Conservation (phyloP, 345 rosid species). For the Eucalyptus curtisii region DNA sequence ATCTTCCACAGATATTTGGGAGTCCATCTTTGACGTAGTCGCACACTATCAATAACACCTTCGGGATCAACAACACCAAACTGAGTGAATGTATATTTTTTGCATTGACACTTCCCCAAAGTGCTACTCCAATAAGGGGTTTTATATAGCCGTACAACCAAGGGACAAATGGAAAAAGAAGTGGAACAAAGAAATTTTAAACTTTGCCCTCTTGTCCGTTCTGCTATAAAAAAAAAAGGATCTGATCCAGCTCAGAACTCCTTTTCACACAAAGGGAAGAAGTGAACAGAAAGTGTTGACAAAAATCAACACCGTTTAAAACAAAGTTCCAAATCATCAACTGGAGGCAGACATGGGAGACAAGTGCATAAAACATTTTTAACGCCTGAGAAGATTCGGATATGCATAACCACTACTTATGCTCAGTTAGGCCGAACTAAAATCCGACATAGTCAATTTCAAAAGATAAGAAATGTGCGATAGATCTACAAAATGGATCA, state of each 20-base stretch:
- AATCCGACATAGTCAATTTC: not conserved
- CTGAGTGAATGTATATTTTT: not conserved
- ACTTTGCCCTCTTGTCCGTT: not conserved
- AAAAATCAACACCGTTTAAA: not conserved
- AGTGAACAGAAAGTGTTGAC: not conserved
- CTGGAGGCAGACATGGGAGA: not conserved
- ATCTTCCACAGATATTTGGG: slow-evolving; percentile 26
- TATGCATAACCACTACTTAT: not conserved
- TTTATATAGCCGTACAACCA: not conserved
- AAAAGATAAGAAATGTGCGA: not conserved
- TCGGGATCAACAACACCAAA: not conserved
- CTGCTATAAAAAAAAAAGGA: not conserved
- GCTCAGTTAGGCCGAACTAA: not conserved
- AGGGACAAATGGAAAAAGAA: not conserved
- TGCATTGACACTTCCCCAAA: not conserved
- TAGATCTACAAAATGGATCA: not conserved
- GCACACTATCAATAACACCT: not conserved
- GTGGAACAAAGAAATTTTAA: not conserved
- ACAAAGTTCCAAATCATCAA: not conserved
- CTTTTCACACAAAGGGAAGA: not conserved
- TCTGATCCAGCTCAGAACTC: not conserved
- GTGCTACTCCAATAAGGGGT: not conserved
- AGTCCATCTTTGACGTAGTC: slow-evolving; percentile 18
- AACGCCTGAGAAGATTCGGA: not conserved
- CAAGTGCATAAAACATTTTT: not conserved